phyloP scores from a whole-genome alignment of 2,329 filamentous ascomycete species.

The Penicillium rolfsii region DNA sequence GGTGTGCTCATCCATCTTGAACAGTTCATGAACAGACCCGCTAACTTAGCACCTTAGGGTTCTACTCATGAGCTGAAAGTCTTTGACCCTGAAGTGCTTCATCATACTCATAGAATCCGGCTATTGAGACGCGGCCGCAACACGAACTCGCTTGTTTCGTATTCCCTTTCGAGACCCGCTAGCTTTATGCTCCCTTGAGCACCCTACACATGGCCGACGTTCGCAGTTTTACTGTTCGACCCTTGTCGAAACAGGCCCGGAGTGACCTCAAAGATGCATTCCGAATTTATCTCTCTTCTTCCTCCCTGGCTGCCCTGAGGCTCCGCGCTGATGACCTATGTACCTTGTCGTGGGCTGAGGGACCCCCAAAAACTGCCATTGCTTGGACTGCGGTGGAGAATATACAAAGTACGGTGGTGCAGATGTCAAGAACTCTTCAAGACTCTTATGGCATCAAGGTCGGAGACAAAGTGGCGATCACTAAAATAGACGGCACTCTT shows the following conservation, averaged over 20 bases:
- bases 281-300: slow-evolving; percentile 60
- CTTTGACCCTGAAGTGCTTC: not conserved
- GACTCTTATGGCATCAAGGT: slow-evolving; percentile 73
- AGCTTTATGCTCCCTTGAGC: not conserved
- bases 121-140: not conserved
- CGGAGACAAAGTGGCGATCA: slow-evolving; percentile 68
- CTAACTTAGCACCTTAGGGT: not conserved
- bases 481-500: slow-evolving; percentile 55
- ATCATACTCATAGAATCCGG: not conserved
- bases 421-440: slow-evolving; percentile 74
- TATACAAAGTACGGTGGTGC: slow-evolving; percentile 67
- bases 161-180: not conserved
- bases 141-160: not conserved
- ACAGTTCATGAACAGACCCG: not conserved
- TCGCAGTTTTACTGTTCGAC: slow-evolving; percentile 57
- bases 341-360: slow-evolving; percentile 41
- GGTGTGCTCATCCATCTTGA: not conserved
- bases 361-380: slow-evolving; percentile 58
- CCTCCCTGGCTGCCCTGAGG: slow-evolving; percentile 59
- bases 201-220: slow-evolving; percentile 40
- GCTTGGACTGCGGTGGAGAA: slow-evolving; percentile 66
- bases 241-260: slow-evolving; percentile 53
- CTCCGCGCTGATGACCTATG: slow-evolving; percentile 64
- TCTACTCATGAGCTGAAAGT: not conserved
- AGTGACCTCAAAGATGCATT: slow-evolving; percentile 60